Evolutionary conservation across 2,329 filamentous ascomycete genomes (phyloP).

Genomic region (Grosmannia clavigera): DNA sequence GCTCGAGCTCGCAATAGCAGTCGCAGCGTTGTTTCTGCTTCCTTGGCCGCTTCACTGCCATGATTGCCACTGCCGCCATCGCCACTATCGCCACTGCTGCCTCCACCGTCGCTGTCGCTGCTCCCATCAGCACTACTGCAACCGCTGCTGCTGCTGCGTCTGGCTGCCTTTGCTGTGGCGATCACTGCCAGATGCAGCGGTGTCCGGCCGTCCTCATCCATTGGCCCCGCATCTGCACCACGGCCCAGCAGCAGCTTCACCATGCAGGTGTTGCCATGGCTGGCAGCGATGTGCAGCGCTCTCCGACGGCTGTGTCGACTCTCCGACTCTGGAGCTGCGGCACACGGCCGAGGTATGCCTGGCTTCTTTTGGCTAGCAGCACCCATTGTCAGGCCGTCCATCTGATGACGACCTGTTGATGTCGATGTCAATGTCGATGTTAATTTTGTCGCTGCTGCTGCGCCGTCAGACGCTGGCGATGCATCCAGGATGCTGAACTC

Average conservation of each 20-base stretch:
- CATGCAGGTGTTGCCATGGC: not conserved
- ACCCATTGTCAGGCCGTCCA: not conserved
- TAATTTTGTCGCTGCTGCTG: not conserved
- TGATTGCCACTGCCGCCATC: not conserved
- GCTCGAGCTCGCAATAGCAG: not conserved
- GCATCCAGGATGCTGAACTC: not conserved
- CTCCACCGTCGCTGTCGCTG: not conserved
- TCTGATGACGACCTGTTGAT: not conserved
- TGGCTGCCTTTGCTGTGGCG: not conserved
- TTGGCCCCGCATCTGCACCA: not conserved
- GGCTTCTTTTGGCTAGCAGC: too few relatives aligned
- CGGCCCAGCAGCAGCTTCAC: not conserved
- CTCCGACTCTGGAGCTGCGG: not conserved
- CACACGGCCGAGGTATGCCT: not conserved
- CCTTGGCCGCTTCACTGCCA: not conserved
- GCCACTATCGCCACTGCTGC: not conserved
- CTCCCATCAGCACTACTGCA: not conserved
- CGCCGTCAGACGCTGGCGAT: not conserved
- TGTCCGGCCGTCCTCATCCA: not conserved
- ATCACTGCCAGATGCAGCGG: not conserved
- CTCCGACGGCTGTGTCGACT: not conserved
- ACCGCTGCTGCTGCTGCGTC: not conserved
- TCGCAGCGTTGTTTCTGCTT: not conserved
- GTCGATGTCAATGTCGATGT: too few relatives aligned
- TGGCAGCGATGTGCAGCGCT: not conserved